Evolutionary conservation across 306 rosid species (phyloP), one percentile per base, ranked within the genome.

Genomic region (Prosopis cineraria): DNA sequence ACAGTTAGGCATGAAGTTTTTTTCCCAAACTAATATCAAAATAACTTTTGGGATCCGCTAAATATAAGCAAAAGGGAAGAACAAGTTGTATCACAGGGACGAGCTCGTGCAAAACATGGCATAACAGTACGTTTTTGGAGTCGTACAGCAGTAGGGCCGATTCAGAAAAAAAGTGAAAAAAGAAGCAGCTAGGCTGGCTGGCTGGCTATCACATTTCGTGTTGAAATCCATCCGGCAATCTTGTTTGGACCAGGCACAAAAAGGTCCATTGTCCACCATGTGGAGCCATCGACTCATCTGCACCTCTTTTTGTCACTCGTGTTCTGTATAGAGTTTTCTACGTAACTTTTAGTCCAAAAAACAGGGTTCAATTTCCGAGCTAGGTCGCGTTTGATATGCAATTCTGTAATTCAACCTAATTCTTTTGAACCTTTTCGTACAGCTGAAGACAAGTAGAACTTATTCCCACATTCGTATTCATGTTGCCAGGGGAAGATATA

Each of bases 391-490:
- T 63, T 70, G 5, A 78, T 50, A 77, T 70, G 53, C 77, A 59
- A 81, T 78, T 29, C 64, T 27, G 69, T 22, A 22, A 24, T 74
- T 20, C 65, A 81, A 87, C 65, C 79, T 82, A 72, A 58, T 72
- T 81, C 3, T 82, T 74, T 80, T 80, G 82, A 87, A 84, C 89
- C 88, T 89, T 89, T 83, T 89, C 83, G 90, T 87, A 68, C 73
- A 75, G 80, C 65, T 71, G 80, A 89, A 89, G 95, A 78, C 89
- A 65, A 55, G 72, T 58, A 69, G 82, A 84, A 87, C 81, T 85
- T 50, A 50, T 73, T 67, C 74, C 12, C 75, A 84, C 86, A 88
- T 86, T 86, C 90, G 78, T 73, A 63, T 36, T 81, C 84, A 84
- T 74, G 89, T 82, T 78, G 78, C 80, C 67, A 86, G 89, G 84